Evolutionary conservation across 768 basidiomycete genomes (phyloP).

Genomic region (Solioccasus polychromus): DNA sequence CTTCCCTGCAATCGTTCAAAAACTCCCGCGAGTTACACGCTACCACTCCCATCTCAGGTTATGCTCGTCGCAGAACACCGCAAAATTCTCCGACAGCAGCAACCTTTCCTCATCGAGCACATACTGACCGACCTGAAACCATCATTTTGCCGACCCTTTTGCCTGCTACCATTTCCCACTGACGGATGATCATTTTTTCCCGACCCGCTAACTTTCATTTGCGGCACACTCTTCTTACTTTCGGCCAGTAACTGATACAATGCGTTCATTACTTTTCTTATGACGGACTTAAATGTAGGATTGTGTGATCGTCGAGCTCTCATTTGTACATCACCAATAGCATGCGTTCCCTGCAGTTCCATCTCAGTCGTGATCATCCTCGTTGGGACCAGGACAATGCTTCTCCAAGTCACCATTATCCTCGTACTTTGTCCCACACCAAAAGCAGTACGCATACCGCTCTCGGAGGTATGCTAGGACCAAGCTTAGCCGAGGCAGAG

Average conservation of each 20-base stretch:
- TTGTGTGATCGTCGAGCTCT: constrained; percentile 22
- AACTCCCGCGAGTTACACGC: constrained; percentile 56
- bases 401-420: constrained; percentile 54
- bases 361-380: constrained; percentile 77
- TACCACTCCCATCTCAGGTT: constrained; percentile 76
- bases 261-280: constrained; percentile 15
- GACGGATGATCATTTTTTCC: constrained; percentile 3
- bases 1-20: constrained; percentile 44
- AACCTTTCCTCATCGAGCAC: constrained; percentile 46
- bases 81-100: constrained; percentile 69
- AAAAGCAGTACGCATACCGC: constrained; percentile 77
- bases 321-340: constrained; percentile 30
- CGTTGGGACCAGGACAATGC: constrained; percentile 72
- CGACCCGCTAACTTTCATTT: not conserved
- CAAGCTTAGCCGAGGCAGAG: constrained; percentile 63
- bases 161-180: constrained; percentile 24
- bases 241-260: not conserved
- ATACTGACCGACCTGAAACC: constrained; percentile 30
- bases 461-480: constrained; percentile 73
- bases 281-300: constrained; percentile 20
- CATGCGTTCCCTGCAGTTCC: constrained; percentile 16
- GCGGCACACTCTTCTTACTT: constrained; percentile 1
- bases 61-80: constrained; percentile 77
- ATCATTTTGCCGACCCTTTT: constrained; percentile 61
- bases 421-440: constrained; percentile 80